Percentiles rank a stretch among this genome's conserved stretches.
Evolutionary conservation across 768 basidiomycete genomes (phyloP).

Genomic region (Chalciporus pseudorubinellus): DNA sequence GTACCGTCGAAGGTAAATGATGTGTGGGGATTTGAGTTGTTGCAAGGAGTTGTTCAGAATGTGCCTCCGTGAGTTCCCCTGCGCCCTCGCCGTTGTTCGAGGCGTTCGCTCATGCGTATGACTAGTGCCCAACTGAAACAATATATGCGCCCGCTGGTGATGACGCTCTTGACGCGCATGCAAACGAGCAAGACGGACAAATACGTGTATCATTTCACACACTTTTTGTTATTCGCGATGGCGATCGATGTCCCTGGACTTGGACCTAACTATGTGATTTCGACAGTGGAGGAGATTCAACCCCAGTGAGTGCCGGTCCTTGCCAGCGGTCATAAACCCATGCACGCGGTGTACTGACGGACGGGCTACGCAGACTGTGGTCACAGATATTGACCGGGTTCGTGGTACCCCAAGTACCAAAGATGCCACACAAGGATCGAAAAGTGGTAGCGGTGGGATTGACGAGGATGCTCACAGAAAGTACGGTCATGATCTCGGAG

Average conservation of each 20-base stretch:
- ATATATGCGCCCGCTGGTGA: slow-evolving; percentile 70
- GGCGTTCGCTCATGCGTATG: neutral
- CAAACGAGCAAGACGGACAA: slow-evolving; percentile 88
- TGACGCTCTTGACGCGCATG: slow-evolving; percentile 81
- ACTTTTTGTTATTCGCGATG: slow-evolving; percentile 73
- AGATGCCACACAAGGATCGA: slow-evolving; percentile 77
- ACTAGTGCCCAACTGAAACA: slow-evolving; percentile 60
- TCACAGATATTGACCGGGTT: slow-evolving; percentile 74
- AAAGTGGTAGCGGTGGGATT: slow-evolving; percentile 83
- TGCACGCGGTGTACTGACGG: neutral
- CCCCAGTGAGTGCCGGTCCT: slow-evolving; percentile 65
- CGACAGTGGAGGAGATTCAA: slow-evolving; percentile 81
- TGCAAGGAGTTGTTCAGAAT: slow-evolving; percentile 71
- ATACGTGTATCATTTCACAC: slow-evolving; percentile 78
- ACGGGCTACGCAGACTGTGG: slow-evolving; percentile 55
- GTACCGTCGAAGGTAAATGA: slow-evolving; percentile 88
- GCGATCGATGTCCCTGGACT: slow-evolving; percentile 74
- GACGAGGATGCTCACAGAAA: slow-evolving; percentile 74
- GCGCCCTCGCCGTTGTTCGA: no score
- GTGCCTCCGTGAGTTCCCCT: slow-evolving; percentile 66
- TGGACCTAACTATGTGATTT: slow-evolving; percentile 75
- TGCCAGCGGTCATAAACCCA: no score
- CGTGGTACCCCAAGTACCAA: slow-evolving; percentile 75
- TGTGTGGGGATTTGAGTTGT: slow-evolving; percentile 84
- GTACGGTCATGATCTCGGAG: slow-evolving; percentile 62